phyloP scores from a whole-genome alignment of 2,329 filamentous ascomycete species.

The Trichophaea hybrida region DNA sequence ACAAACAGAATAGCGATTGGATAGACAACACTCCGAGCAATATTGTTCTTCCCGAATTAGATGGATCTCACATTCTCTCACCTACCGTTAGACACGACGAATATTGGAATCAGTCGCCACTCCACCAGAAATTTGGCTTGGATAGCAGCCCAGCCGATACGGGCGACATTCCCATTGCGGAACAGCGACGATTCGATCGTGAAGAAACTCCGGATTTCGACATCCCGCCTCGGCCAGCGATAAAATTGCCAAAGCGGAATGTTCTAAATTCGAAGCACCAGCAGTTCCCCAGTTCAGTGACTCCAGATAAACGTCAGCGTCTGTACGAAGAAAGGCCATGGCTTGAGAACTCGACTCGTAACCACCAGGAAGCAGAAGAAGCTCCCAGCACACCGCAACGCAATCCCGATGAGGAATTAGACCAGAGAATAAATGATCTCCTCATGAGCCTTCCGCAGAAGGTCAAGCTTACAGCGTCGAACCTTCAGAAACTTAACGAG shows the following conservation, averaged over 20 bases:
- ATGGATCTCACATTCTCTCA: background rate
- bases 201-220: background rate
- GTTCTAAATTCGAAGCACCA: conserved; percentile 4
- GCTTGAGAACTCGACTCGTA: background rate
- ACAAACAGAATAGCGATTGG: background rate
- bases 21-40: background rate
- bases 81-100: background rate
- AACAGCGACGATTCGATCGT: background rate
- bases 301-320: conserved; percentile 12
- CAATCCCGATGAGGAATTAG: conserved; percentile 10
- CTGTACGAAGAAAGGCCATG: background rate
- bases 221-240: background rate
- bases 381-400: background rate
- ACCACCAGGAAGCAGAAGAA: conserved; percentile 1
- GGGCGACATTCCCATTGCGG: background rate
- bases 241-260: background rate
- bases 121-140: background rate
- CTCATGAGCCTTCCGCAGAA: conserved; percentile 23
- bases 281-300: background rate
- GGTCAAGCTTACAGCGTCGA: conserved; percentile 22
- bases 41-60: background rate
- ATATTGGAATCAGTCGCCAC: background rate
- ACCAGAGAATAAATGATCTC: conserved; percentile 26
- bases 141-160: background rate
- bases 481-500: conserved; percentile 21